Evolutionary conservation across 2,329 filamentous ascomycete species (phyloP), one percentile per base, ranked within the genome.

Genomic region (Penicillium sp.): DNA sequence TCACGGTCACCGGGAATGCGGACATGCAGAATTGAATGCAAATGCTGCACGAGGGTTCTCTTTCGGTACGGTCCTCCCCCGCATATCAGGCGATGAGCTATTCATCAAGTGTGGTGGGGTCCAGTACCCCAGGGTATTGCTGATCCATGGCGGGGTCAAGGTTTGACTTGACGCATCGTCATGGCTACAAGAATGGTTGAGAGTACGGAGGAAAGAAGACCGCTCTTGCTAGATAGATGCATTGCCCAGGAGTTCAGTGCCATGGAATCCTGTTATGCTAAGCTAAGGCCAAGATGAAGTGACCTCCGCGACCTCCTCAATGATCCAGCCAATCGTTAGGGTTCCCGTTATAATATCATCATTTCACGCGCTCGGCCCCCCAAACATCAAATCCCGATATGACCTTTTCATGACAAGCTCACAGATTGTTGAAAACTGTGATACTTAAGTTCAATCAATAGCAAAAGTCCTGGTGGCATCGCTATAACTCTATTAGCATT

Each of bases 401-500:
- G 16, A 14, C 46, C 10, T 48, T 22, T 35, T 24, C 16, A 35
- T 33, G 26, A 1, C 24, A 10, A 26, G 31, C 16, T 19, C n/a
- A 29, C 46, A 50, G 39, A 1, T 55, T 53, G 45, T 53, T 48
- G 49, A 48, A 56, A 56, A 19, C 43, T 35, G 41, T 39, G 43
- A 14, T 31, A 13, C 11, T 48, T 21, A n/a, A 29, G 14, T 8
- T n/a, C 24, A 21, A 7, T 21, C 26, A 43, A 14, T n/a, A 6
- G 33, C 53, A 50, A n/a, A 39, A 49, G 4, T 19, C 3, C 3
- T 45, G 22, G 22, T 41, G 33, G 31, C 48, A 51, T 21, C 41
- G 33, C 53, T 51, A 8, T 26, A 6, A 14, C 11, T 22, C n/a
- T 41, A 14, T 51, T 31, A 51, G 47, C n/a, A 16, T 31, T 14